Base-by-base conservation (phyloP, 1,139 yeast genomes). In the Oligophagozyma castellii region DNA sequence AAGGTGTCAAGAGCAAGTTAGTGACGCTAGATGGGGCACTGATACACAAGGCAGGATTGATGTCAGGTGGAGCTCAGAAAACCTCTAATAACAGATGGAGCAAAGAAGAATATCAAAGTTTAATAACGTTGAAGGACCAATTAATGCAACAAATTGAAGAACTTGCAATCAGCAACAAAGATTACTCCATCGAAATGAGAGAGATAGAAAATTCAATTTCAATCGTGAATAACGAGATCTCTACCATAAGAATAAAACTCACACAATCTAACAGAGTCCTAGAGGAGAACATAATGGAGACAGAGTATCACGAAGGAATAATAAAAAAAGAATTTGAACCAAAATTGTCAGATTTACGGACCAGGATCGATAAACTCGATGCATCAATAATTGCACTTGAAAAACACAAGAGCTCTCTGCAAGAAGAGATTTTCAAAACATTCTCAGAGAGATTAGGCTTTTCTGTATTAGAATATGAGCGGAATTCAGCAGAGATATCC, bases 11-110 rank as follows among this genome's bases (percentile, higher is more conserved):
- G 21, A 73, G 71, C 30, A 83, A 78, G 48, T 64, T 80, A 26
- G 93, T 86, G 2, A 71, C 95, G 1, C 46, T 81, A 6, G 84
- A 83, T 29, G 98, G 98, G 1, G 70, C 93, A 0, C 62, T 84
- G 19, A 79, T 89, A 32, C 89, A 83, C 48, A 73, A 70, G 44
- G 75, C 89, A 7, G 95, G 95, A 5, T 61, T 84, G 27, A 81
- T 89, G 93, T 79, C 96, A 10, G 96, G 95, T 55, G 96, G 96
- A 39, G 55, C 44, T 46, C 59, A 59, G 24, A 59, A 42, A 42
- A 64, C 53, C 18, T 39, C 46, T 38, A 43, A 52, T 34, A 56
- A 56, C 35, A 65, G 70, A 40, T 83, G 94, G 94, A 84, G 76
- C 46, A 81, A 77, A 44, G 67, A 69, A 30, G 84, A 78, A 40